These are phyloP conservation scores for Metschnikowia borealis DNA, from an alignment of 805 yeast species.

Conservation along the genomic window DNA sequence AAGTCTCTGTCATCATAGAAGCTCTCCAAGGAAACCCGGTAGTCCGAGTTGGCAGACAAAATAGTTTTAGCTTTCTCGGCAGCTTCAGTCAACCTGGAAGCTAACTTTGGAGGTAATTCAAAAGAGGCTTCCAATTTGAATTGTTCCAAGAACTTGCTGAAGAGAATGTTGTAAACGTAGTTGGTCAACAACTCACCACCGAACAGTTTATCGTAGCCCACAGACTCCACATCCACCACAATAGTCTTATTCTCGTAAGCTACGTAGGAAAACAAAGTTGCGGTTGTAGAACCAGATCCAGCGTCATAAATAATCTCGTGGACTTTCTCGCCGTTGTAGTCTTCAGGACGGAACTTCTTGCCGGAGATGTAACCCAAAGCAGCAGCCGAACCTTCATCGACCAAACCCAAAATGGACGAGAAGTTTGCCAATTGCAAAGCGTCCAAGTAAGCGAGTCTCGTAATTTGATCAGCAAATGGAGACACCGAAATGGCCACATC, in stretches of 20 bases:
- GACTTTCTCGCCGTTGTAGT: slow-evolving; percentile 37
- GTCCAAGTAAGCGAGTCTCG: slow-evolving; percentile 69
- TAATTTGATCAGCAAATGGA: slow-evolving; percentile 57
- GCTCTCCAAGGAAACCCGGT: slow-evolving; percentile 71
- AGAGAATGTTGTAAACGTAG: slow-evolving; percentile 56
- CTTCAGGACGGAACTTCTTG: slow-evolving; percentile 36
- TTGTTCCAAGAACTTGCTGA: slow-evolving; percentile 50
- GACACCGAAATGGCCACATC: slow-evolving; percentile 80
- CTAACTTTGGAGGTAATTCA: slow-evolving; percentile 52
- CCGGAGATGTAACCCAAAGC: slow-evolving; percentile 75
- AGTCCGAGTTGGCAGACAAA: slow-evolving; percentile 83
- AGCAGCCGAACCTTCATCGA: slow-evolving; percentile 90
- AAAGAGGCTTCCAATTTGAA: slow-evolving; percentile 37
- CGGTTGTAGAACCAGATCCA: slow-evolving; percentile 90
- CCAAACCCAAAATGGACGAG: slow-evolving; percentile 55
- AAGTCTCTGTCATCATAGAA: slow-evolving; percentile 72
- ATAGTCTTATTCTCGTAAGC: slow-evolving; percentile 41
- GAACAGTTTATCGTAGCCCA: slow-evolving; percentile 60
- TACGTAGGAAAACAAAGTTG: slow-evolving; percentile 70
- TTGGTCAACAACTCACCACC: slow-evolving; percentile 78
- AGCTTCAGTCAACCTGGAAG: slow-evolving; percentile 68
- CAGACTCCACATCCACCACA: slow-evolving; percentile 61
- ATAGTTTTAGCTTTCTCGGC: slow-evolving; percentile 88
- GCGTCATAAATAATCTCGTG: slow-evolving; percentile 77
- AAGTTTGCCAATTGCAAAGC: slow-evolving; percentile 69